Conservation (phyloP, 352 stramenopile genomes). For the Globisporangium splendens region DNA sequence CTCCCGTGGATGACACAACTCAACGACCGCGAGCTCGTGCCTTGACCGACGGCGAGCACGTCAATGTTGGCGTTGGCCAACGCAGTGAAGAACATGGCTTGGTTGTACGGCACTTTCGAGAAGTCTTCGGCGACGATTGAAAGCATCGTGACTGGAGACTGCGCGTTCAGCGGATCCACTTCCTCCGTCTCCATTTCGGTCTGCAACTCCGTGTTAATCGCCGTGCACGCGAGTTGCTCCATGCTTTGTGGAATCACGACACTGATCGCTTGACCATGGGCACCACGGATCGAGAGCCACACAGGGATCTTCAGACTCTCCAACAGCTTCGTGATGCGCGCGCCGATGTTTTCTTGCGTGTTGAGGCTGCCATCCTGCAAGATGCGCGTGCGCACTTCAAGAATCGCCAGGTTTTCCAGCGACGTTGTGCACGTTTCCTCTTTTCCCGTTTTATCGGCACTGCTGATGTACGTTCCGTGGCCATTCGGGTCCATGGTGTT, state of each 20-base stretch:
- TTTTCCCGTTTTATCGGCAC: slow-evolving; percentile 46
- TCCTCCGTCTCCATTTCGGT: slow-evolving; percentile 63
- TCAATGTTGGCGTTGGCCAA: slow-evolving; percentile 65
- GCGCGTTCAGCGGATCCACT: slow-evolving; percentile 63
- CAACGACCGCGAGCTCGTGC: slow-evolving; percentile 73
- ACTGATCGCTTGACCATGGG: slow-evolving; percentile 77
- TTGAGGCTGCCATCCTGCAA: slow-evolving; percentile 61
- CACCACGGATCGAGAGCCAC: slow-evolving; percentile 78
- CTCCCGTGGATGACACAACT: slow-evolving; percentile 68
- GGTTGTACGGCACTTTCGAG: slow-evolving; percentile 64
- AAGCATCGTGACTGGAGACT: slow-evolving; percentile 81
- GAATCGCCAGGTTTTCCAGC: slow-evolving; percentile 74
- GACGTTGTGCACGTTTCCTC: slow-evolving; percentile 79
- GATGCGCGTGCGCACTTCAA: slow-evolving; percentile 78
- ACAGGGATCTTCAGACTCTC: slow-evolving; percentile 63
- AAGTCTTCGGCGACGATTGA: slow-evolving; percentile 79
- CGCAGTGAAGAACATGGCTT: slow-evolving; percentile 77
- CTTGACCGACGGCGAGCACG: slow-evolving; percentile 70
- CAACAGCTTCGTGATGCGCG: slow-evolving; percentile 67
- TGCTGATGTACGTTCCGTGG: slow-evolving; percentile 80
- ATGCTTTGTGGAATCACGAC: slow-evolving; percentile 55
- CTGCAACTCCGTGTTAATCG: slow-evolving; percentile 55
- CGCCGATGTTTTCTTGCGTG: slow-evolving; percentile 65
- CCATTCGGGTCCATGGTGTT: slow-evolving; percentile 82
- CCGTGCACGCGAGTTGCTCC: slow-evolving; percentile 28